These are phyloP conservation scores for Dothideomycetes sp. DNA, from an alignment of 2,329 filamentous ascomycete species.

Conservation along the genomic window DNA sequence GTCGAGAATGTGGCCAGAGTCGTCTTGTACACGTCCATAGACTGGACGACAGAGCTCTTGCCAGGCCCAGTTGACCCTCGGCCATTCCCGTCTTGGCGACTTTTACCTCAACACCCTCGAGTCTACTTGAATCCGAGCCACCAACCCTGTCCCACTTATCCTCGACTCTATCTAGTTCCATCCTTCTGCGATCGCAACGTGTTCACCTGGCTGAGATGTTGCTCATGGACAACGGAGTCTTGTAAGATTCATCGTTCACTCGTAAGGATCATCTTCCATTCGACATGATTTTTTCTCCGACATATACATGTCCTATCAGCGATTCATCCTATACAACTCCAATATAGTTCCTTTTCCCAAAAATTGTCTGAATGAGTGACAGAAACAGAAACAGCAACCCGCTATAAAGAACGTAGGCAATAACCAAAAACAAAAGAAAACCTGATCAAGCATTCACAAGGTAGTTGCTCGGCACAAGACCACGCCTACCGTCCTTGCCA, in stretches of 20 bases:
- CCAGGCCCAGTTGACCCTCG: too few relatives aligned
- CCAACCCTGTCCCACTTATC: too few relatives aligned
- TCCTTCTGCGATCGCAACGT: too few relatives aligned
- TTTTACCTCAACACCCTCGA: too few relatives aligned
- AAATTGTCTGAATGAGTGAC: not conserved
- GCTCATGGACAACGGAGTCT: not conserved
- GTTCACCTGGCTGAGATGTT: too few relatives aligned
- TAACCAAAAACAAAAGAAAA: constrained; percentile 1
- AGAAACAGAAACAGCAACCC: not conserved
- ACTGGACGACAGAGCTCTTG: too few relatives aligned
- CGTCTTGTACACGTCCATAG: too few relatives aligned
- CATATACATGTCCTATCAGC: not conserved
- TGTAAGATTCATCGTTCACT: not conserved
- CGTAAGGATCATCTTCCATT: not conserved
- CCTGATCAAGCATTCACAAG: constrained; percentile 12
- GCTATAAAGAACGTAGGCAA: too few relatives aligned
- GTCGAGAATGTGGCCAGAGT: not conserved
- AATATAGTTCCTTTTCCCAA: not conserved
- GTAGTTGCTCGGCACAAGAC: constrained; percentile 60
- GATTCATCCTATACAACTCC: not conserved
- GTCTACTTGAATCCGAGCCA: too few relatives aligned
- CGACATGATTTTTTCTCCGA: not conserved
- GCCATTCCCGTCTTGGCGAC: too few relatives aligned
- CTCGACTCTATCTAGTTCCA: too few relatives aligned
- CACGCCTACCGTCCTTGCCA: constrained; percentile 46